Evolutionary conservation across 2,329 filamentous ascomycete species (phyloP).

Genomic region (Cryphonectria radicalis): DNA sequence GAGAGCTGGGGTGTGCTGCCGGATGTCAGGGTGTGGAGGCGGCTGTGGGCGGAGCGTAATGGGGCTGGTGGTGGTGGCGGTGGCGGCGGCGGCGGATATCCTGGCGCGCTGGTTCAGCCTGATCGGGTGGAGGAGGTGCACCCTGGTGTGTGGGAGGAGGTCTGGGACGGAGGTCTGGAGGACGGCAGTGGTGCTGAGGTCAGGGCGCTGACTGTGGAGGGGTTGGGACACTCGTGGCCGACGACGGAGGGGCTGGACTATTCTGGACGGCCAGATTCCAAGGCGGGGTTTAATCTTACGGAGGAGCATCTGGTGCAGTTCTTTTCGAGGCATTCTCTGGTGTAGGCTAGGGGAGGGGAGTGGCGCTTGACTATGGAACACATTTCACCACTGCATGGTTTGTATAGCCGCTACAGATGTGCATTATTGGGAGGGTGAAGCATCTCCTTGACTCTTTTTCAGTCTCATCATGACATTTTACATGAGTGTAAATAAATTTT

Average conservation of each 20-base stretch:
- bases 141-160: slow-evolving; percentile 31
- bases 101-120: slow-evolving; percentile 29
- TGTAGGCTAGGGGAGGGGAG: background rate
- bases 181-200: slow-evolving; percentile 28
- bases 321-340: slow-evolving; percentile 31
- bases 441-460: too few species aligned
- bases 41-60: slow-evolving; percentile 32
- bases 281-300: slow-evolving; percentile 32
- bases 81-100: slow-evolving; percentile 16
- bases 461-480: too few species aligned
- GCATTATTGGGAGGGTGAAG: too few species aligned
- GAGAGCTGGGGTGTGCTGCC: slow-evolving; percentile 30
- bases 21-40: slow-evolving; percentile 30
- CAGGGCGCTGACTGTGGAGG: slow-evolving; percentile 30
- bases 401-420: background rate
- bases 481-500: too few species aligned
- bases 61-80: slow-evolving; percentile 1
- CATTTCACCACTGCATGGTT: background rate
- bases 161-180: slow-evolving; percentile 28
- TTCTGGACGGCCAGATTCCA: slow-evolving; percentile 29
- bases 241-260: slow-evolving; percentile 30
- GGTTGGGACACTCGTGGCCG: slow-evolving; percentile 32
- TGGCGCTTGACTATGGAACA: too few species aligned
- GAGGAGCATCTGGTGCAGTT: slow-evolving; percentile 32
- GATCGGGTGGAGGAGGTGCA: slow-evolving; percentile 28